Evolutionary conservation across 345 rosid species (phyloP), one percentile per base, ranked within the genome.

Genomic region (Rhizophora apiculata): DNA sequence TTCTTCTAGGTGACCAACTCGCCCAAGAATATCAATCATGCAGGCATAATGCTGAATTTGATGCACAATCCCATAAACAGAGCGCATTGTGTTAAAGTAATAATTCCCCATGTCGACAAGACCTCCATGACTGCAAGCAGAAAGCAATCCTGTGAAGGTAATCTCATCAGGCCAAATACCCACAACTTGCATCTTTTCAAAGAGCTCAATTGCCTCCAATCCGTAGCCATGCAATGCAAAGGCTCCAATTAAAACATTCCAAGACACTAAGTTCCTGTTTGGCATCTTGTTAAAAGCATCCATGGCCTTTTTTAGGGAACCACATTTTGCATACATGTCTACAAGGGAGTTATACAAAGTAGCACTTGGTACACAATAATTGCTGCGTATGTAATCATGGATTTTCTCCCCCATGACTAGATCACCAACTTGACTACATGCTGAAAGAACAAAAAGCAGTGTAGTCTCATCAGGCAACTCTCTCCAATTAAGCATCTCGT

Each of bases 111-210:
- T 73, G 36, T 79, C 86, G 0, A 85, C 78, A 46, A 82, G 63
- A 29, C 88, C 86, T 46, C 83, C 86, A 61, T 85, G 88, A 68
- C 85, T 79, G 71, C 86, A 85, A 60, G 85, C 86, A 18, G 88
- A 70, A 46, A 85, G 65, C 48, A 85, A 77, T 21, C 85, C 82
- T 62, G 81, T 81, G 36, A 81, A 85, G 34, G 89, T 76, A 64
- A 85, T 82, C 1, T 76, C 65, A 72, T 85, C 89, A 63, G 60
- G 77, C 32, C 64, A 59, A 18, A 77, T 43, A 1, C 82, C 78
- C 24, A 65, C 80, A 55, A 64, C 64, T 63, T 72, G 80, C 87
- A 85, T 81, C 10, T 67, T 74, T 77, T 81, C 81, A 31, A 85
- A 83, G 48, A 85, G 72, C 60, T 70, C 60, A 15, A 83, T 56